These are phyloP conservation scores for Salix purpurea DNA, from an alignment of 345 rosid genomes.

Conservation along the genomic window DNA sequence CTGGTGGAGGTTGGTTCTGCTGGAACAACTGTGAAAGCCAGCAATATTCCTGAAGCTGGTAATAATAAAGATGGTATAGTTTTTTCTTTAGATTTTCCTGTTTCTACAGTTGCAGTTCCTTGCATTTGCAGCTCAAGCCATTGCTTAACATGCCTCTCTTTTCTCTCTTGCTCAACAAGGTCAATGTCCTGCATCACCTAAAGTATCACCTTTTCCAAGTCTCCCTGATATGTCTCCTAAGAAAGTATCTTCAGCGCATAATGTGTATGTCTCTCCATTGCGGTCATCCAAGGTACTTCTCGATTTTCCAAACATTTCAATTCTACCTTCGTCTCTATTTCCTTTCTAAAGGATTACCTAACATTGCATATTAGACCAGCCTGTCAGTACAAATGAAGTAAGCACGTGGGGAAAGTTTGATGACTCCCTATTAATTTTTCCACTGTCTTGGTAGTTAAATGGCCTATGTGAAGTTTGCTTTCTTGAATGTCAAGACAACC, in stretches of 20 bases:
- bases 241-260: conserved; percentile 82
- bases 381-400: neutral
- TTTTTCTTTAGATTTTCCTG: neutral
- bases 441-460: neutral
- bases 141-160: conserved; percentile 11
- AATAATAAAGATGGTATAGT: conserved; percentile 54
- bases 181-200: conserved; percentile 85
- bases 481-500: neutral
- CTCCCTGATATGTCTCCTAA: conserved; percentile 98
- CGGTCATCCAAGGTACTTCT: conserved; percentile 81
- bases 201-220: conserved; percentile 69
- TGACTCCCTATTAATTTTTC: neutral
- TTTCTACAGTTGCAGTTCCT: neutral
- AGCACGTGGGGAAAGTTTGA: neutral
- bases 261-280: conserved; percentile 91
- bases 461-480: neutral
- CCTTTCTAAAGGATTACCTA: neutral
- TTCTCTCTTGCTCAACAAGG: conserved; percentile 36
- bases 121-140: conserved; percentile 5
- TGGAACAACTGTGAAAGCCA: conserved; percentile 36
- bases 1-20: conserved; percentile 77
- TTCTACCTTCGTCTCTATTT: neutral
- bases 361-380: neutral
- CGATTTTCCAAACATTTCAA: neutral
- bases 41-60: conserved; percentile 45